Percentiles rank a stretch among this genome's conserved stretches.
Conservation (phyloP, 23 red algal species). For the Pyropia yezoensis region DNA sequence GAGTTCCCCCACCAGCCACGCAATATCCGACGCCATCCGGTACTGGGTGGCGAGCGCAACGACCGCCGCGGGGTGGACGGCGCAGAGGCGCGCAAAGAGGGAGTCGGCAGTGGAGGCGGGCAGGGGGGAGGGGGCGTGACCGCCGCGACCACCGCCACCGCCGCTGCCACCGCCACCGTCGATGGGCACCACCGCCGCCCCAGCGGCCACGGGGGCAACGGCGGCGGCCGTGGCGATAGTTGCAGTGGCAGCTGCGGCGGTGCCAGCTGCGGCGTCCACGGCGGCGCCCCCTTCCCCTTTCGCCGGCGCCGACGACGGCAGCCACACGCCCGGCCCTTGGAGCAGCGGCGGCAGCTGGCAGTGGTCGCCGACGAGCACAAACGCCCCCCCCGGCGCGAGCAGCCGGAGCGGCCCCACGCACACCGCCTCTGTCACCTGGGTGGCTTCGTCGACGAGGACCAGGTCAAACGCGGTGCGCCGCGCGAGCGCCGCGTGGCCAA, state of each 20-base stretch:
- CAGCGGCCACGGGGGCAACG: no score
- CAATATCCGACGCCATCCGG: slow-evolving; percentile 88
- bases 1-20: slow-evolving; percentile 68
- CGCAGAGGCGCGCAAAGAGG: slow-evolving; percentile 67
- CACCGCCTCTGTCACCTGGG: slow-evolving; percentile 81
- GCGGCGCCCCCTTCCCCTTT: no score
- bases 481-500: slow-evolving; percentile 49
- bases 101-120: slow-evolving; percentile 11
- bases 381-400: slow-evolving; percentile 8
- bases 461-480: slow-evolving; percentile 70
- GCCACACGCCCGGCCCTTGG: not conserved
- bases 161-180: not conserved
- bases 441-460: slow-evolving; percentile 86
- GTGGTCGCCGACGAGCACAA: slow-evolving; percentile 93
- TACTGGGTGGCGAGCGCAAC: slow-evolving; percentile 55
- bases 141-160: not conserved
- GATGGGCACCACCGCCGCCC: no score
- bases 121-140: no score
- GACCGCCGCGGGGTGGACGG: slow-evolving; percentile 52
- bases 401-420: slow-evolving; percentile 58
- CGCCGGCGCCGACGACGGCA: no score
- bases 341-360: slow-evolving; percentile 80
- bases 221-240: no score
- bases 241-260: no score
- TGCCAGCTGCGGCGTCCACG: no score